Percentiles rank a stretch among this genome's conserved stretches.
Evolutionary conservation across 805 yeast species (phyloP).

Genomic region (Candida vaughaniae): DNA sequence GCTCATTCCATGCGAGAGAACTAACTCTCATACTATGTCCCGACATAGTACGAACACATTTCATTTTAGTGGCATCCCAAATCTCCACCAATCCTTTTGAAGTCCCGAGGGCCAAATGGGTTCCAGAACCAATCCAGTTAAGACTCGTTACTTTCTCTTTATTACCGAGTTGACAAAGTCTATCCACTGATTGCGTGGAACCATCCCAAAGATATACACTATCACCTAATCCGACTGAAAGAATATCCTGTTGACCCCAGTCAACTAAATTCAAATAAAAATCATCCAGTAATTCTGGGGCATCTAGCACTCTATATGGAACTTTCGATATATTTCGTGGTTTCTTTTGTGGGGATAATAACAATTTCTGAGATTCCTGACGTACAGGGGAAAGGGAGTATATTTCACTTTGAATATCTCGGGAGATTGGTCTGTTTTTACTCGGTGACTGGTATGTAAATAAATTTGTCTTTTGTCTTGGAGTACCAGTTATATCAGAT

Average conservation of each 20-base stretch:
- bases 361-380: constrained; percentile 76
- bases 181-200: constrained; percentile 73
- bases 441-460: constrained; percentile 76
- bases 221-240: constrained; percentile 89
- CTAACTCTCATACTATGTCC: constrained; percentile 87
- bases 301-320: constrained; percentile 91
- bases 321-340: constrained; percentile 77
- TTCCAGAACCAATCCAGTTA: constrained; percentile 92
- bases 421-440: constrained; percentile 58
- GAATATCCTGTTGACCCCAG: constrained; percentile 88
- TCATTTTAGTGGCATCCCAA: constrained; percentile 84
- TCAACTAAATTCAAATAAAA: constrained; percentile 89
- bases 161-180: constrained; percentile 66
- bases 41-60: constrained; percentile 85
- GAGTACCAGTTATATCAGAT: constrained; percentile 31
- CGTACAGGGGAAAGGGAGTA: constrained; percentile 86
- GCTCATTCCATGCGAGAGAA: constrained; percentile 92
- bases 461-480: constrained; percentile 51
- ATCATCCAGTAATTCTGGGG: constrained; percentile 93
- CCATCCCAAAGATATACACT: constrained; percentile 92
- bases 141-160: constrained; percentile 77
- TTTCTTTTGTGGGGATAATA: constrained; percentile 79
- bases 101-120: constrained; percentile 93
- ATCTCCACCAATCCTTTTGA: constrained; percentile 84
- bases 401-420: constrained; percentile 68